Evolutionary conservation across 139 green algal species (phyloP).

Genomic region (Chlamydomonas sphaeroides): DNA sequence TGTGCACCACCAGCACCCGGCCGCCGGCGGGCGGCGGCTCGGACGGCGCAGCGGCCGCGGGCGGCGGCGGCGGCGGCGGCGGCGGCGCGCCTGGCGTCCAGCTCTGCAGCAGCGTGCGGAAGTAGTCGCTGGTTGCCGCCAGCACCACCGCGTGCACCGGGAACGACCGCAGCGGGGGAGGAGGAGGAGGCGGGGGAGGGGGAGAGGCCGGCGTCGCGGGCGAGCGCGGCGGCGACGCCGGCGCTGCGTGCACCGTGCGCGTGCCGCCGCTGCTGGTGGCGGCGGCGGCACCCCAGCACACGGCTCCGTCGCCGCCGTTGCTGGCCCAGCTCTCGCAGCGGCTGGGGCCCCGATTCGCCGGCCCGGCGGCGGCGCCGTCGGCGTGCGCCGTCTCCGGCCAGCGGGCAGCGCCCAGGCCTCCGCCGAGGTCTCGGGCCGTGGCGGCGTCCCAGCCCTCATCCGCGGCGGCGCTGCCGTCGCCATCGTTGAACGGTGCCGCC

Average conservation of each 20-base stretch:
- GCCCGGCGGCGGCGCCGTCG: not conserved
- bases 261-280: not conserved
- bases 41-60: not conserved
- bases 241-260: not conserved
- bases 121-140: conserved; percentile 28
- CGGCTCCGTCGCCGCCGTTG: not conserved
- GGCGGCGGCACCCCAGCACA: not conserved
- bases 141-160: conserved; percentile 21
- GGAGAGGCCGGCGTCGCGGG: no score
- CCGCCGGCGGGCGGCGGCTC: no score
- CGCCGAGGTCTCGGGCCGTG: no score
- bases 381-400: no score
- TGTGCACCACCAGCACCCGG: conserved; percentile 29
- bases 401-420: no score
- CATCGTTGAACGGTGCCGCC: not conserved
- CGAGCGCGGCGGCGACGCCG: not conserved
- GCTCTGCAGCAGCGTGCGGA: conserved; percentile 18
- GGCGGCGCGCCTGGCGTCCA: not conserved
- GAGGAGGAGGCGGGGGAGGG: not conserved
- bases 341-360: not conserved
- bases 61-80: not conserved
- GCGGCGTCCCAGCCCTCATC: no score
- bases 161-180: conserved; percentile 8
- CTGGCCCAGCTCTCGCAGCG: conserved; percentile 19
- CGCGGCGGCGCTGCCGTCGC: not conserved